phyloP scores from a whole-genome alignment of 2,329 filamentous ascomycete species.

The Epichloe scottii region DNA sequence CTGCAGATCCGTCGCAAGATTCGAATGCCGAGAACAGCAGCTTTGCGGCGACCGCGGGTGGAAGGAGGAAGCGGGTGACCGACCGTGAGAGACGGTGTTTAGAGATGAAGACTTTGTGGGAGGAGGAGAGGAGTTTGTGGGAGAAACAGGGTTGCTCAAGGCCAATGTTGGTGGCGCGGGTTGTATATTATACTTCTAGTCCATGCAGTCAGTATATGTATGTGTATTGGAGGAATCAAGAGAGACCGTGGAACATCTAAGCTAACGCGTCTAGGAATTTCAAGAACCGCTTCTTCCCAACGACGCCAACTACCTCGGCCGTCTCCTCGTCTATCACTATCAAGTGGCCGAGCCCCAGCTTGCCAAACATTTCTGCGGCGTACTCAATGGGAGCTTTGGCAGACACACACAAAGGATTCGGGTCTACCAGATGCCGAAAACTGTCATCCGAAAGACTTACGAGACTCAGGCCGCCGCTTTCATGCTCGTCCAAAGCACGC shows the following conservation, averaged over 20 bases:
- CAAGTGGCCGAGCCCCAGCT: constrained; percentile 40
- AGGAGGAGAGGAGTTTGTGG: neutral
- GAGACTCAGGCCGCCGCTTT: constrained; percentile 8
- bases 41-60: too few relatives aligned
- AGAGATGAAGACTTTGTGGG: neutral
- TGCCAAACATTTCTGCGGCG: constrained; percentile 46
- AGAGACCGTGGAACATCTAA: neutral
- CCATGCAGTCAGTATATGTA: neutral
- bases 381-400: constrained; percentile 43
- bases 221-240: neutral
- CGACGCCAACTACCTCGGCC: constrained; percentile 35
- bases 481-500: constrained; percentile 16
- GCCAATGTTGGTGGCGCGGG: neutral
- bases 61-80: too few relatives aligned
- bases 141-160: too few relatives aligned
- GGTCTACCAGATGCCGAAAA: constrained; percentile 37
- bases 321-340: constrained; percentile 40
- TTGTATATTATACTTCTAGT: neutral
- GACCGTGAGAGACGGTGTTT: neutral
- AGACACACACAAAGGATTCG: constrained; percentile 37
- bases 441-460: constrained; percentile 18
- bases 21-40: too few relatives aligned
- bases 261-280: constrained; percentile 4
- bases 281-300: constrained; percentile 43
- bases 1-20: too few relatives aligned